Evolutionary conservation across 1,284 basidiomycete genomes (phyloP).

Genomic region (Sanghuangporus weigelae): DNA sequence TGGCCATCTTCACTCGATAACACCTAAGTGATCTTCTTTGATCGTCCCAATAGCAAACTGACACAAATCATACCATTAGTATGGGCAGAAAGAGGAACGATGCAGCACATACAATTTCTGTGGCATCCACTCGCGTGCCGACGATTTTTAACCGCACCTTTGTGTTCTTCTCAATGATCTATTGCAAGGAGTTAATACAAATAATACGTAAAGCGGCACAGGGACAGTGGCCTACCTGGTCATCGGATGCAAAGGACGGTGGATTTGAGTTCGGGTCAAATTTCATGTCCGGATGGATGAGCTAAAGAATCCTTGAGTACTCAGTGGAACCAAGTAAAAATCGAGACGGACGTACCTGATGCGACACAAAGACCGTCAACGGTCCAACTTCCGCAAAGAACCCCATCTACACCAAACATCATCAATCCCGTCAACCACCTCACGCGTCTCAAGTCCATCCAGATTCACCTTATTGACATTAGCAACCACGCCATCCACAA

Average conservation of each 20-base stretch:
- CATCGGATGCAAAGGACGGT: conserved; percentile 85
- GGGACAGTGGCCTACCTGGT: conserved; percentile 52
- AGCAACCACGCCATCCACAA: conserved; percentile 93
- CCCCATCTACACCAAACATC: conserved; percentile 70
- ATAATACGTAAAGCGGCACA: neutral
- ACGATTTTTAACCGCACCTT: conserved; percentile 94
- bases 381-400: conserved; percentile 98
- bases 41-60: conserved; percentile 93
- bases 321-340: conserved; percentile 7
- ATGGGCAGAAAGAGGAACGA: neutral
- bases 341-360: conserved; percentile 67
- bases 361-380: conserved; percentile 87
- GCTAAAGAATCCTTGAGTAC: conserved; percentile 39
- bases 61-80: neutral
- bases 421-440: neutral
- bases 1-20: conserved; percentile 48
- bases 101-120: conserved; percentile 77
- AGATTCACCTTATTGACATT: conserved; percentile 88
- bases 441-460: neutral
- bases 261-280: conserved; percentile 94
- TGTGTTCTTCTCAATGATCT: conserved; percentile 93
- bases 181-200: conserved; percentile 7
- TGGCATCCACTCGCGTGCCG: conserved; percentile 94
- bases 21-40: conserved; percentile 91
- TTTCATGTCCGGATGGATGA: conserved; percentile 88